phyloP scores from a whole-genome alignment of 768 basidiomycete species.

The Xerocomus potaroensis region DNA sequence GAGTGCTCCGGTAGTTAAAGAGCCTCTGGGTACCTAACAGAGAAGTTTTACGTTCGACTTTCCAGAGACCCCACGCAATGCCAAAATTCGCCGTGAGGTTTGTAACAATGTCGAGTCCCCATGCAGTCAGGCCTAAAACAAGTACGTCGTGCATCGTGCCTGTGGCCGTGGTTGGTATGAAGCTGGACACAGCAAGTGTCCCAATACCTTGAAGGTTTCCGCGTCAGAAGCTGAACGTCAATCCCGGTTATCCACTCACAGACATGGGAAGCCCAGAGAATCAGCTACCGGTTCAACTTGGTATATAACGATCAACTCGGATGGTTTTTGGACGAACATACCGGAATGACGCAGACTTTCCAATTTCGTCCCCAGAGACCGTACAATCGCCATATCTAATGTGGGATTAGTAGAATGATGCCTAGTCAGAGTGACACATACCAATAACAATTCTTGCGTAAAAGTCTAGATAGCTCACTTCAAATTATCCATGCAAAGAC shows the following conservation, averaged over 20 bases:
- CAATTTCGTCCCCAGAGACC: slow-evolving; percentile 12
- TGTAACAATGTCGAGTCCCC: slow-evolving; percentile 16
- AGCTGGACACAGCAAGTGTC: slow-evolving; percentile 15
- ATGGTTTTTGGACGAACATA: no score
- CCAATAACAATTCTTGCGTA: no score
- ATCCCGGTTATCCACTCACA: slow-evolving; percentile 10
- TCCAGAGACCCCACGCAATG: slow-evolving; percentile 20
- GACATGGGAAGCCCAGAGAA: slow-evolving; percentile 15
- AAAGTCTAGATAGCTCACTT: slow-evolving; percentile 7
- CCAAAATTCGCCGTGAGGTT: slow-evolving; percentile 16
- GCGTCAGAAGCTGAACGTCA: background rate
- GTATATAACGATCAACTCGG: background rate
- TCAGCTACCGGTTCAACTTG: slow-evolving; percentile 7
- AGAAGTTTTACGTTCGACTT: background rate
- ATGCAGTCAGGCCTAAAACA: slow-evolving; percentile 12
- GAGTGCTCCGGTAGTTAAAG: slow-evolving; percentile 9
- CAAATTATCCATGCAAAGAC: background rate
- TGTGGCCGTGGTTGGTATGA: slow-evolving; percentile 9
- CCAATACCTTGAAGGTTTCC: slow-evolving; percentile 6
- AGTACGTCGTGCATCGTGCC: background rate
- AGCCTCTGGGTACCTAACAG: slow-evolving; percentile 3
- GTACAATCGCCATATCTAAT: slow-evolving; percentile 23
- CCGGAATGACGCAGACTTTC: slow-evolving; percentile 13
- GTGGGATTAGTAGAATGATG: background rate
- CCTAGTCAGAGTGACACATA: background rate